Base-by-base conservation (phyloP, 2,329 filamentous ascomycete genomes). In the Ascocoryne sarcoides region DNA sequence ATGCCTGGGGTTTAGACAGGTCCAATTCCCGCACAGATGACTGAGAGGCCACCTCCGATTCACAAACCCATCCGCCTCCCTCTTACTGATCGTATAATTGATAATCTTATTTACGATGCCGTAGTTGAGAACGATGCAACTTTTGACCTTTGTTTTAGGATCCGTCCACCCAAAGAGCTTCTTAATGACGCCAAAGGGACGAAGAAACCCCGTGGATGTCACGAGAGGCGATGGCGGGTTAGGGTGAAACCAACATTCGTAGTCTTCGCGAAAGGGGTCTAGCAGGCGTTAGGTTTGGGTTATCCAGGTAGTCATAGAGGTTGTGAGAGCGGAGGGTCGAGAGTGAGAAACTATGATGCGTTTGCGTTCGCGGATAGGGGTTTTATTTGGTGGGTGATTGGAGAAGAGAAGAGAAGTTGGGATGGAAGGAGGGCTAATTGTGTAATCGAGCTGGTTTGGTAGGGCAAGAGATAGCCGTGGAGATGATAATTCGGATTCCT, bases 11-110 rank as follows among this genome's bases (percentile, higher is more conserved):
- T 60, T 61, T 10, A 54, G 39, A 31, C 58, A 60, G 3, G 48
- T 55, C 56, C 57, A 61, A 26, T 61, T 60, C 1, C 57, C 57
- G 38, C 57, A 61, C 0, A 60, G 45, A 15, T 61, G 57, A 31
- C 53, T 57, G 2, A 55, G 34, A 32, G 57, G 51, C 58, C 57
- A 59, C 23, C 44, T 34, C 4, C 53, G 43, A 21, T 54, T 44
- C 28, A 58, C 45, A 17, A 48, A 58, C 0, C 57, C 55, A 28
- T 55, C 48, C 37, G 50, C 49, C 32, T 60, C 54, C 15, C 47
- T 37, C 8, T 42, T 40, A 1, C 46, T 55, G 39, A 60, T 41
- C 4, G 43, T 36, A 20, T 44, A 31, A 4, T 47, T 34, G 10
- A 55, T 16, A 5, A 57, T 34, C 28, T 57, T 50, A 5, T 40